These are phyloP conservation scores for Trypanosoma melophagium DNA, from an alignment of 208 protist species.

Conservation along the genomic window DNA sequence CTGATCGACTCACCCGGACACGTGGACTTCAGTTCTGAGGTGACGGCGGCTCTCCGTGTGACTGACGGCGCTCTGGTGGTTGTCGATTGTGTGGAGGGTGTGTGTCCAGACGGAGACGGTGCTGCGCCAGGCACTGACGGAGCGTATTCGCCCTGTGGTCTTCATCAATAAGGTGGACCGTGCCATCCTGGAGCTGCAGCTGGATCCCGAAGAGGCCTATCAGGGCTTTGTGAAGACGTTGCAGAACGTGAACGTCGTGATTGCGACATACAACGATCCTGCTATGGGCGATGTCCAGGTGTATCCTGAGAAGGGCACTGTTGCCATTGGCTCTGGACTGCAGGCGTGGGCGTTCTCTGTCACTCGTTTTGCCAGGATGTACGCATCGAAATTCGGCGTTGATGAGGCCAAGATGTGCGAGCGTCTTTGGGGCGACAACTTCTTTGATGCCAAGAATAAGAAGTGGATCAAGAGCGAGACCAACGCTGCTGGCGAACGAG, in stretches of 20 bases:
- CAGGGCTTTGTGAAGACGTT: conserved; percentile 77
- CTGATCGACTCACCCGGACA: conserved; percentile 93
- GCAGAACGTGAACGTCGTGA: conserved; percentile 88
- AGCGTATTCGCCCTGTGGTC: conserved; percentile 98
- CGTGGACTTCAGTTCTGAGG: conserved; percentile 99
- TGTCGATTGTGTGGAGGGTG: conserved; percentile 98
- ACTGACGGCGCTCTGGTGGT: conserved; percentile 99
- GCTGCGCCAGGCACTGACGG: conserved; percentile 91
- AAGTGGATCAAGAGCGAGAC: conserved; percentile 77
- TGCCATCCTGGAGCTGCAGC: conserved; percentile 91
- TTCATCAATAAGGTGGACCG: conserved; percentile 99
- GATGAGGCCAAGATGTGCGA: conserved; percentile 80
- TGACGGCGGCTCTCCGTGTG: conserved; percentile 99
- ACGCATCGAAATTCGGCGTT: conserved; percentile 94
- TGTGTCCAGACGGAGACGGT: conserved; percentile 99
- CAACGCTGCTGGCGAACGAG: conserved; percentile 56
- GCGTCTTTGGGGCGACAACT: conserved; percentile 98
- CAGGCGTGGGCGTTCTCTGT: conserved; percentile 99
- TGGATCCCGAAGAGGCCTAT: conserved; percentile 85
- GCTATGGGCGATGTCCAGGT: conserved; percentile 91
- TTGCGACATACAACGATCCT: conserved; percentile 96
- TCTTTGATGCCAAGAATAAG: conserved; percentile 93
- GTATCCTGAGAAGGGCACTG: conserved; percentile 92
- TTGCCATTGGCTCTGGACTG: conserved; percentile 98
- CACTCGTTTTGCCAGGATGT: conserved; percentile 78